Conservation (phyloP, 805 yeast genomes). For the Ogataea angusta region DNA sequence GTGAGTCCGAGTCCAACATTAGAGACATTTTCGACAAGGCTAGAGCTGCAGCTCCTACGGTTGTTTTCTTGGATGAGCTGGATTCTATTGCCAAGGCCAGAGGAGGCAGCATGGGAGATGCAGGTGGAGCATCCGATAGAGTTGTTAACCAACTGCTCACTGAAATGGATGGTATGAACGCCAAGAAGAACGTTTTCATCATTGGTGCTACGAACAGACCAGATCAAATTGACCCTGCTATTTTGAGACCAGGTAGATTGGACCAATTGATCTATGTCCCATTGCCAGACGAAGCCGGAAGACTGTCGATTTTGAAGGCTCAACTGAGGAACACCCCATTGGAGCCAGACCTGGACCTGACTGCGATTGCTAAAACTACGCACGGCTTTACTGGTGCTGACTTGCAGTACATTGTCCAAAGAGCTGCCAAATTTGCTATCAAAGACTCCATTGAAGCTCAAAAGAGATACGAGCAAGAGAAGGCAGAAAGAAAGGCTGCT, state of each 20-base stretch:
- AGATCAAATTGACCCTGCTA: conserved; percentile 98
- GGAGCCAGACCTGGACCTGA: conserved; percentile 91
- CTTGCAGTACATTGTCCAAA: conserved; percentile 93
- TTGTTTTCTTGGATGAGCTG: conserved; percentile 95
- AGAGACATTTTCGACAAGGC: conserved; percentile 98
- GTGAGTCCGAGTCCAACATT: conserved; percentile 96
- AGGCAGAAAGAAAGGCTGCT: conserved; percentile 47
- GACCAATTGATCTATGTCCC: conserved; percentile 99
- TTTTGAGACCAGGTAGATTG: conserved; percentile 97
- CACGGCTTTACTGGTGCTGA: conserved; percentile 99
- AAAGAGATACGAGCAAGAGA: conserved; percentile 44
- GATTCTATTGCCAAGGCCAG: conserved; percentile 97
- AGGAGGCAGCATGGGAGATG: conserved; percentile 88
- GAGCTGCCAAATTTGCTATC: conserved; percentile 98
- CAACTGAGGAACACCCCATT: conserved; percentile 98
- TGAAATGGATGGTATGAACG: conserved; percentile 99
- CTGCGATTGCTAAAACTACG: conserved; percentile 89
- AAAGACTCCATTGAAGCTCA: conserved; percentile 95
- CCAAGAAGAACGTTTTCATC: conserved; percentile 97
- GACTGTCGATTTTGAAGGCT: conserved; percentile 89
- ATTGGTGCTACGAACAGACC: conserved; percentile 99
- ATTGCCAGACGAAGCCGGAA: conserved; percentile 92
- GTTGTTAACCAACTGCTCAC: conserved; percentile 94
- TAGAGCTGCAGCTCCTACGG: conserved; percentile 99
- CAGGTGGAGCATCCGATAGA: conserved; percentile 96